Evolutionary conservation across 805 yeast species (phyloP), one percentile per base, ranked within the genome.

Genomic region (Ogataea ganodermae): DNA sequence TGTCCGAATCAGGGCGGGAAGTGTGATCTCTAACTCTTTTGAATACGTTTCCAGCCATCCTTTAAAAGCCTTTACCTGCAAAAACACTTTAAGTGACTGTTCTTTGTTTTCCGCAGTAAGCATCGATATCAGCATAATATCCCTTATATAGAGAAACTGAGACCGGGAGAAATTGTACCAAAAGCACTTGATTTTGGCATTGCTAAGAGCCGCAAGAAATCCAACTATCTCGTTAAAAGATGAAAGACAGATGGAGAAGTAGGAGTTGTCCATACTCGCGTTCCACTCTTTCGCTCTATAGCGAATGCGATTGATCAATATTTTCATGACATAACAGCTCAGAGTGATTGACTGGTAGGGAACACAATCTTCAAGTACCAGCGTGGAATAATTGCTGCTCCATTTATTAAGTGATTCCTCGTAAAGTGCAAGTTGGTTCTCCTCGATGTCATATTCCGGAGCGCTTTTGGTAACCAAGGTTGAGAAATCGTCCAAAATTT

Each of bases 161-260:
- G 49, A 41, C 16, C 49, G 23, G 12, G 49, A 46, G 16, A 46
- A 46, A 32, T 46, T 46, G 28, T 40, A 46, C 49, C 49, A 46
- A n/a, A 42, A 32, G 3, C 42, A 42, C 18, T 35, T 30, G n/a
- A 46, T 37, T 27, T 46, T 41, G 26, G 32, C n/a, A 20, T 46
- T 41, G 8, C 22, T 17, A 18, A 46, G 21, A 13, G 26, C 33
- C 6, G 28, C 30, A 3, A 46, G 21, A 24, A 46, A 46, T 8
- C 13, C 17, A 6, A 46, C 49, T 16, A 46, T 31, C 20, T 46
- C 36, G 13, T 31, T n/a, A 23, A 46, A 46, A 13, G 35, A 32
- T 3, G 10, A 6, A 3, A 32, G 32, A 40, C 49, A 20, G 12
- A 13, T 33, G 7, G n/a, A 12, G 22, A 39, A 46, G n/a, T 42